phyloP scores from a whole-genome alignment of 2,329 filamentous ascomycete species.

The Chrysoporthe cubensis region DNA sequence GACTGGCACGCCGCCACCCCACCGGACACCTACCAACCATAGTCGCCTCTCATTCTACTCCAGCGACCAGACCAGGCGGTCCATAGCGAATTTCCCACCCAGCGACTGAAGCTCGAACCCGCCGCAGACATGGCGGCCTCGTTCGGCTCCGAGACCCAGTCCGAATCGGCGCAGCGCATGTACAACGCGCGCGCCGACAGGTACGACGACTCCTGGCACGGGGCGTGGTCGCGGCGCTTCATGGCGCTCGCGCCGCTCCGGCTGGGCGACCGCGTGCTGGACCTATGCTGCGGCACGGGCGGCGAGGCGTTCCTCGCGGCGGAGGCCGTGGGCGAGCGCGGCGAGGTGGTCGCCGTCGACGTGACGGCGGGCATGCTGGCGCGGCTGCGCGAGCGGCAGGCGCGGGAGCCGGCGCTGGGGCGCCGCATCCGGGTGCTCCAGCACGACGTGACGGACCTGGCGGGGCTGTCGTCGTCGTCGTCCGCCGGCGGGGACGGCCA shows the following conservation, averaged over 20 bases:
- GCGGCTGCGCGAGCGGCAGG: constrained; percentile 33
- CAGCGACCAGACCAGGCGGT: too few species aligned
- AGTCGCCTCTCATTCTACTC: too few species aligned
- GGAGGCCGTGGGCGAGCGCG: constrained; percentile 33
- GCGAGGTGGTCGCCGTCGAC: constrained; percentile 39
- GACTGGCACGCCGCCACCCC: too few species aligned
- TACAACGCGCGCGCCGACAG: constrained; percentile 37
- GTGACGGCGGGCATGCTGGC: constrained; percentile 39
- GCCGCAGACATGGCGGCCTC: constrained; percentile 5
- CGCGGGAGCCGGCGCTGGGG: constrained; percentile 27
- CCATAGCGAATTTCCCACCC: too few species aligned
- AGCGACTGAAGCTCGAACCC: too few species aligned
- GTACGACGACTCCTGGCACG: constrained; percentile 42
- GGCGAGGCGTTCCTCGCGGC: constrained; percentile 39
- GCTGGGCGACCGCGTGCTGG: constrained; percentile 36
- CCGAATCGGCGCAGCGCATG: constrained; percentile 36
- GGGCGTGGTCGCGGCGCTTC: constrained; percentile 38
- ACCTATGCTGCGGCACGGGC: constrained; percentile 43
- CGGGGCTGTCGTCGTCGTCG: background rate
- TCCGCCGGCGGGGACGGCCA: constrained; percentile 7
- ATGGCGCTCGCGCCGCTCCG: constrained; percentile 34
- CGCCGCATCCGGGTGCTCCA: constrained; percentile 34
- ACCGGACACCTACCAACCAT: too few species aligned
- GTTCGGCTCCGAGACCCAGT: constrained; percentile 31
- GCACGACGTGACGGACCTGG: constrained; percentile 37